Evolutionary conservation across 148 eudicot species (phyloP).

Genomic region (Fallopia convolvulus): DNA sequence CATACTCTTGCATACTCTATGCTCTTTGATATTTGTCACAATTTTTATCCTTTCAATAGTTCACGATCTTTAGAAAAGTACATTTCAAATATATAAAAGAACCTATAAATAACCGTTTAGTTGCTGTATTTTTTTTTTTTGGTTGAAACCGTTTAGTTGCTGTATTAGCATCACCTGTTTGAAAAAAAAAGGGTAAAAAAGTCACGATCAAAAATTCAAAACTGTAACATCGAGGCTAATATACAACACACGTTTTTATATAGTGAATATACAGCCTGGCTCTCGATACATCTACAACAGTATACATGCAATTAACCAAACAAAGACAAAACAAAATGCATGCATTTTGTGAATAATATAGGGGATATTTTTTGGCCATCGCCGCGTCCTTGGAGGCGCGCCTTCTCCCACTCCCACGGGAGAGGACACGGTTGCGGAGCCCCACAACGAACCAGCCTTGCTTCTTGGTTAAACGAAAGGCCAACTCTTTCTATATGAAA

Average conservation of each 20-base stretch:
- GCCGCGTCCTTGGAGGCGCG: constrained; percentile 1
- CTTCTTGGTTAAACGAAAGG: background rate
- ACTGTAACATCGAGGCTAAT: background rate
- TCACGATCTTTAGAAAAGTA: too few species aligned
- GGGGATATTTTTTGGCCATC: background rate
- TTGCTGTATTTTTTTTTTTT: too few species aligned
- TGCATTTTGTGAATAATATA: background rate
- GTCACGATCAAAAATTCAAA: background rate
- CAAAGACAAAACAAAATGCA: background rate
- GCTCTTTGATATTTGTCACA: background rate
- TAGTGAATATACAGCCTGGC: constrained; percentile 1
- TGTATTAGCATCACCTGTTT: background rate
- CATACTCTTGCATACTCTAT: background rate
- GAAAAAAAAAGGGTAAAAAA: background rate
- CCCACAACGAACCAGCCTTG: background rate
- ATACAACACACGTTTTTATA: background rate
- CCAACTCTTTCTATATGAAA: background rate
- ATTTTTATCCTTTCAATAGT: background rate
- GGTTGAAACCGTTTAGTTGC: background rate
- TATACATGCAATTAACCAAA: background rate
- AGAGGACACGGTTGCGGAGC: background rate
- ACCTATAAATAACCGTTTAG: background rate
- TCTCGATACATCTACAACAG: background rate
- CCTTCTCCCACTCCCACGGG: background rate
- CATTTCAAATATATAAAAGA: too few species aligned